Evolutionary conservation across 768 basidiomycete species (phyloP).

Genomic region (Pholiota microspora): DNA sequence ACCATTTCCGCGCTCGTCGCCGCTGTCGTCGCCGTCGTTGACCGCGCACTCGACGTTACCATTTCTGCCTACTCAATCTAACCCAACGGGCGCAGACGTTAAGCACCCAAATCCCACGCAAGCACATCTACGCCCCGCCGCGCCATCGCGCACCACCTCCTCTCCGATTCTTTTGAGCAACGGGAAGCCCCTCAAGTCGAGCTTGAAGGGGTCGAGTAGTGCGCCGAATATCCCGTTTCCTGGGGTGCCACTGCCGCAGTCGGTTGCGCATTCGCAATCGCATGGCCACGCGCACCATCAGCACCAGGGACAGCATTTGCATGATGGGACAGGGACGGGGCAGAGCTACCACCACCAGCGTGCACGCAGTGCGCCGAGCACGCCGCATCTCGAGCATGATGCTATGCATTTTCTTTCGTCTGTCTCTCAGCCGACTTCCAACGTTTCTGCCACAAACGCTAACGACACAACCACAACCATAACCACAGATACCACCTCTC

Average conservation of each 20-base stretch:
- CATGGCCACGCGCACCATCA: not conserved
- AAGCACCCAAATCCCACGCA: not conserved
- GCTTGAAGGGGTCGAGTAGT: constrained; percentile 7
- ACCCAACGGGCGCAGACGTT: constrained; percentile 9
- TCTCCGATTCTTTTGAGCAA: constrained; percentile 54
- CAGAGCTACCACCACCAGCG: constrained; percentile 23
- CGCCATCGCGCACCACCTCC: constrained; percentile 30
- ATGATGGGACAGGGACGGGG: not conserved
- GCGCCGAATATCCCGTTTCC: constrained; percentile 37
- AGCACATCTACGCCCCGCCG: not conserved
- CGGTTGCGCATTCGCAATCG: constrained; percentile 18
- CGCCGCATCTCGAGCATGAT: constrained; percentile 38
- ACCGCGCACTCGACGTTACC: not conserved
- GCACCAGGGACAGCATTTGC: constrained; percentile 13
- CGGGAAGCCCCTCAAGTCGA: constrained; percentile 64
- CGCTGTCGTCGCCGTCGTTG: constrained; percentile 8
- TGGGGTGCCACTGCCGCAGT: too few species aligned
- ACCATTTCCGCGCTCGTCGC: constrained; percentile 42
- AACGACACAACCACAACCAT: too few species aligned
- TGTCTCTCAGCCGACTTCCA: constrained; percentile 7
- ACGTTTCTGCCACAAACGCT: not conserved
- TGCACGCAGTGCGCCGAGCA: constrained; percentile 58
- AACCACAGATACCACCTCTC: too few species aligned
- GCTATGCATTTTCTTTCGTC: too few species aligned
- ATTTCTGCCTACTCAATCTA: constrained; percentile 25